Evolutionary conservation across 2,329 filamentous ascomycete species (phyloP).

Genomic region (Ambrosiella beaveri): DNA sequence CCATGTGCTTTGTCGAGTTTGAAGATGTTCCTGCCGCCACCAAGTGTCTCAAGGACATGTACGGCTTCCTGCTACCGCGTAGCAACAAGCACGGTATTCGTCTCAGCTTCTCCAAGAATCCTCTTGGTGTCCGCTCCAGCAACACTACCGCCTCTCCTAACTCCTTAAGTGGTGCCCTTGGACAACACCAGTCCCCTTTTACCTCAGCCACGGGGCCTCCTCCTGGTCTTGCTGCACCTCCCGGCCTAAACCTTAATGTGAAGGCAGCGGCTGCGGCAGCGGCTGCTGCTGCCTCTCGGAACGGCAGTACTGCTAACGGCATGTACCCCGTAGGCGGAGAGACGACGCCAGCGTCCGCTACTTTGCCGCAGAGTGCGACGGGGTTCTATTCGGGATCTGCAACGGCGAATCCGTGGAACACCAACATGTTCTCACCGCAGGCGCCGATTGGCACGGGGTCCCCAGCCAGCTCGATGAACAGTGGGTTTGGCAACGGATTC

Average conservation of each 20-base stretch:
- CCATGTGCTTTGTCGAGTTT: conserved; percentile 98
- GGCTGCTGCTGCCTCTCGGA: conserved; percentile 16
- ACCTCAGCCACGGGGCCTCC: conserved; percentile 58
- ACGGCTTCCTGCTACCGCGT: conserved; percentile 74
- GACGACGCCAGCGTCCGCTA: conserved; percentile 2
- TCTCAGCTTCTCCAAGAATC: conserved; percentile 94
- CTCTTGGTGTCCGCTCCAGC: conserved; percentile 65
- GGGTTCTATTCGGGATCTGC: conserved; percentile 8
- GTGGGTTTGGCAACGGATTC: neutral
- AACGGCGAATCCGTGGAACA: conserved; percentile 11
- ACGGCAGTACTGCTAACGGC: neutral
- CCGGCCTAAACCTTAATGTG: conserved; percentile 29
- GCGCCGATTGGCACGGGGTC: conserved; percentile 1
- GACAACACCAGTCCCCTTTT: conserved; percentile 41
- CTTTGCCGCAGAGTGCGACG: conserved; percentile 3
- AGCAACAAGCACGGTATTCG: conserved; percentile 90
- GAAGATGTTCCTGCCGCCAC: conserved; percentile 86
- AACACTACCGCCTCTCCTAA: conserved; percentile 17
- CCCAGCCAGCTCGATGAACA: neutral
- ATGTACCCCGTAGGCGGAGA: neutral
- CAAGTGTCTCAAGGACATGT: conserved; percentile 75
- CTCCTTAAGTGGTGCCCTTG: conserved; percentile 21
- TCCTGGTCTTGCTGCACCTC: conserved; percentile 61
- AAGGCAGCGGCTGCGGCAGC: conserved; percentile 17
- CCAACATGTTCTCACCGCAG: neutral